phyloP scores from a whole-genome alignment of 169 alveolate species.

The Plasmodium billcollinsi region DNA sequence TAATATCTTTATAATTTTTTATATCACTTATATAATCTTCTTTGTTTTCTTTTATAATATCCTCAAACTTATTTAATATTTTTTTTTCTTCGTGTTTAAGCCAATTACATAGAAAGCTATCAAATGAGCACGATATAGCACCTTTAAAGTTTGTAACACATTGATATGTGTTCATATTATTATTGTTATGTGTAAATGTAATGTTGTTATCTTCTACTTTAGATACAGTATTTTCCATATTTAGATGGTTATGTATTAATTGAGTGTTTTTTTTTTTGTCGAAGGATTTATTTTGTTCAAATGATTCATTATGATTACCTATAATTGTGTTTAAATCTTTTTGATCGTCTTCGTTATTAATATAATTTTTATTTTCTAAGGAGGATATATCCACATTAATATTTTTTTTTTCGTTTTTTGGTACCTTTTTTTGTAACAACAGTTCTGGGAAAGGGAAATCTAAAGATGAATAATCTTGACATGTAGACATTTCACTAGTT shows the following conservation, averaged over 20 bases:
- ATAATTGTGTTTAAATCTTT: background rate
- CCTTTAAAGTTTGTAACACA: slow-evolving; percentile 26
- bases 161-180: background rate
- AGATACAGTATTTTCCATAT: background rate
- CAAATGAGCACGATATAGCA: slow-evolving; percentile 55
- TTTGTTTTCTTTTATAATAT: slow-evolving; percentile 44
- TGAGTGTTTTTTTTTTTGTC: background rate
- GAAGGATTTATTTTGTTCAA: background rate
- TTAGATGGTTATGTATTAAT: background rate
- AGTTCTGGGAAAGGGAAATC: slow-evolving; percentile 69
- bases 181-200: background rate
- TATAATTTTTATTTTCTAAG: no score
- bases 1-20: no score
- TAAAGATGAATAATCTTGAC: slow-evolving; percentile 8
- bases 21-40: slow-evolving; percentile 8
- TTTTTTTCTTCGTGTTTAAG: slow-evolving; percentile 69
- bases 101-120: slow-evolving; percentile 72
- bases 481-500: background rate
- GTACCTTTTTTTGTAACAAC: background rate
- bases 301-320: background rate
- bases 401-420: background rate
- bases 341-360: background rate
- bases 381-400: background rate
- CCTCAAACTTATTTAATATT: slow-evolving; percentile 43
- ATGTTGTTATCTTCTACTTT: background rate